Percentiles rank a stretch among this genome's conserved stretches.
Conservation (phyloP, 2,329 filamentous ascomycete species). For the Sporothrix inflata region DNA sequence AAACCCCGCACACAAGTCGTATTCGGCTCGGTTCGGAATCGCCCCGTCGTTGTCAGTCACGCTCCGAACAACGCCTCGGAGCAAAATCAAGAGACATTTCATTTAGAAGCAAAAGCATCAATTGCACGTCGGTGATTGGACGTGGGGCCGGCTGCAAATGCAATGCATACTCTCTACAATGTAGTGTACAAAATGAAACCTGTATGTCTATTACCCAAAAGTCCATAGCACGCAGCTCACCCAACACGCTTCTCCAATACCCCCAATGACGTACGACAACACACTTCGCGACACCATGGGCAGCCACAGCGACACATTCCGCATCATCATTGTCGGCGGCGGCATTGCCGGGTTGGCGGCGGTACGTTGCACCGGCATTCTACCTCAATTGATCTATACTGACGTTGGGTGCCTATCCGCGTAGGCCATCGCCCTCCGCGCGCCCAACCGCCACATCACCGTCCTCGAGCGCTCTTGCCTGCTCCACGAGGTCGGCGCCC, state of each 20-base stretch:
- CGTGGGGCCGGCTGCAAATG: not conserved
- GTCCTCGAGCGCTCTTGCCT: not conserved
- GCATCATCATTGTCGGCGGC: conserved; percentile 5
- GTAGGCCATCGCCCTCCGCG: not conserved
- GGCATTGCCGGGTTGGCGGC: not conserved
- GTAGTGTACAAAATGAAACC: not conserved
- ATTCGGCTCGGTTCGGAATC: conserved; percentile 8
- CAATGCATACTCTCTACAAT: no score
- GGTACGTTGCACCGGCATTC: no score
- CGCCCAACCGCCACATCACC: not conserved
- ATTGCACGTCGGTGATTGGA: no score
- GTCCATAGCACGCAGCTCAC: no score
- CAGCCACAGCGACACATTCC: not conserved
- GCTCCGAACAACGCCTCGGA: not conserved
- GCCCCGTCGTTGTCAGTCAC: not conserved
- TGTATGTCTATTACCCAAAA: no score
- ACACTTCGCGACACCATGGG: not conserved
- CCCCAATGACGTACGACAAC: not conserved
- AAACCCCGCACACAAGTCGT: not conserved
- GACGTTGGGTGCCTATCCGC: no score
- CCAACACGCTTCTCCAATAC: not conserved
- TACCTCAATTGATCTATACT: no score
- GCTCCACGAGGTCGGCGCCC: not conserved
- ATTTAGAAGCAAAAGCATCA: no score
- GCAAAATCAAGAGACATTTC: not conserved